These are phyloP conservation scores for Schizophyllum amplum DNA, from an alignment of 1,284 basidiomycete species.

Conservation along the genomic window DNA sequence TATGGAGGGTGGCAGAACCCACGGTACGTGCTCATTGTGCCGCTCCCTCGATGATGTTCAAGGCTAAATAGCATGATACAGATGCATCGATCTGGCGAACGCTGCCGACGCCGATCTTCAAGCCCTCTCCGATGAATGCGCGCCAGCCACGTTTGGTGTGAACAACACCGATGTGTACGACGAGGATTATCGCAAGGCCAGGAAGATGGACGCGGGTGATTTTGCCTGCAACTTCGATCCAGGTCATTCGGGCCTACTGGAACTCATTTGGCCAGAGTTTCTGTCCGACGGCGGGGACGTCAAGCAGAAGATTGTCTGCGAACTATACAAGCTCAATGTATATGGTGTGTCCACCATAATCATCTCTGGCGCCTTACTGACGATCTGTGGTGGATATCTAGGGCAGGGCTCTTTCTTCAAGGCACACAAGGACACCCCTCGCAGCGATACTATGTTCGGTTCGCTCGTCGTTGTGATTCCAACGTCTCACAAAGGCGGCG, in stretches of 20 bases:
- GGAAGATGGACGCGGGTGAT: conserved; percentile 2
- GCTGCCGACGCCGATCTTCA: too few species aligned
- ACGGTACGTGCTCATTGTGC: too few species aligned
- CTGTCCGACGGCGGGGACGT: neutral
- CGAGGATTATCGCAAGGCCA: conserved; percentile 8
- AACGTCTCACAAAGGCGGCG: conserved; percentile 29
- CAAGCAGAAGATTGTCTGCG: conserved; percentile 4
- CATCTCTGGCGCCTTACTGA: neutral
- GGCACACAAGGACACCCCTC: conserved; percentile 22
- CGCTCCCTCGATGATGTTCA: too few species aligned
- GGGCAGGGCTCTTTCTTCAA: conserved; percentile 24
- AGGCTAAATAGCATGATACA: too few species aligned
- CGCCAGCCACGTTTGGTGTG: neutral
- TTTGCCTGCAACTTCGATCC: conserved; percentile 2
- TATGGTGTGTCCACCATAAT: conserved; percentile 1
- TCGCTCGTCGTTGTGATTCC: conserved; percentile 32
- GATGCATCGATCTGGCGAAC: too few species aligned
- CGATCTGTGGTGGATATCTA: conserved; percentile 10
- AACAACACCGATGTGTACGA: conserved; percentile 1
- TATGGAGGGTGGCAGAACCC: neutral
- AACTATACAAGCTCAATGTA: conserved; percentile 20
- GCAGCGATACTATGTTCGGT: conserved; percentile 20
- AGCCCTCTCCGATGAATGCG: neutral
- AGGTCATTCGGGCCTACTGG: conserved; percentile 5
- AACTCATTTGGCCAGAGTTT: conserved; percentile 9